A percentile compares a stretch with the other conserved stretches of the same genome.
These are phyloP conservation scores for Penicillium ochrochloron DNA, from an alignment of 495 filamentous ascomycete genomes.

Conservation along the genomic window DNA sequence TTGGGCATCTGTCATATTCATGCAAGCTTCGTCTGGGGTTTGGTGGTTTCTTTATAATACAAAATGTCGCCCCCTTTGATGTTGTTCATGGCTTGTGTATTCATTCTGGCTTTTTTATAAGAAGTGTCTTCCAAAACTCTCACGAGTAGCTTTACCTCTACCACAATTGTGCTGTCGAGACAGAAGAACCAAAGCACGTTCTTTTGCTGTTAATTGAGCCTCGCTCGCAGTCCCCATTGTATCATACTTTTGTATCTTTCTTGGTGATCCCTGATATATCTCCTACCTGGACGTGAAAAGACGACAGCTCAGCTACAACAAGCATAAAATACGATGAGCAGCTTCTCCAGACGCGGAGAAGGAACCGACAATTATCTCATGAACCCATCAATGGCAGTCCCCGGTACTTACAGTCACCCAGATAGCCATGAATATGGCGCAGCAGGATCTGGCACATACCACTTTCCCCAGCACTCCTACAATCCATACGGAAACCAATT, in stretches of 20 bases:
- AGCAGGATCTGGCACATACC: slow-evolving; percentile 40
- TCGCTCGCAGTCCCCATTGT: neutral
- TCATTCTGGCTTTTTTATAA: slow-evolving; percentile 7
- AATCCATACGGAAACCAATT: slow-evolving; percentile 43
- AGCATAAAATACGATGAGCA: slow-evolving; percentile 38
- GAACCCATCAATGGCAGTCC: slow-evolving; percentile 42
- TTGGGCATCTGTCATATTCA: slow-evolving; percentile 36
- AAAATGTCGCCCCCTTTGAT: slow-evolving; percentile 28
- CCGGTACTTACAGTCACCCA: slow-evolving; percentile 39
- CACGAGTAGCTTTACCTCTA: neutral
- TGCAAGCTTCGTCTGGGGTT: slow-evolving; percentile 26
- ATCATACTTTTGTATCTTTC: neutral
- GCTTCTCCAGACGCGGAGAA: slow-evolving; percentile 45
- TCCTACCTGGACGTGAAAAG: neutral
- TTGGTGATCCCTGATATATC: neutral
- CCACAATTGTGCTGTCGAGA: neutral
- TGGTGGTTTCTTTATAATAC: slow-evolving; percentile 35
- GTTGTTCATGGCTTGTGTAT: slow-evolving; percentile 10
- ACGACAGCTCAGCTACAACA: neutral
- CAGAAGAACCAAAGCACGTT: neutral
- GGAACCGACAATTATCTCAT: slow-evolving; percentile 44
- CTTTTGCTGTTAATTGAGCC: neutral
- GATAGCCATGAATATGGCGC: slow-evolving; percentile 40
- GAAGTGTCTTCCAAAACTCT: neutral
- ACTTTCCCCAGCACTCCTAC: slow-evolving; percentile 43